These are phyloP conservation scores for Nicotiana obtusifolia DNA, from an alignment of 257 asterid species.

Conservation along the genomic window DNA sequence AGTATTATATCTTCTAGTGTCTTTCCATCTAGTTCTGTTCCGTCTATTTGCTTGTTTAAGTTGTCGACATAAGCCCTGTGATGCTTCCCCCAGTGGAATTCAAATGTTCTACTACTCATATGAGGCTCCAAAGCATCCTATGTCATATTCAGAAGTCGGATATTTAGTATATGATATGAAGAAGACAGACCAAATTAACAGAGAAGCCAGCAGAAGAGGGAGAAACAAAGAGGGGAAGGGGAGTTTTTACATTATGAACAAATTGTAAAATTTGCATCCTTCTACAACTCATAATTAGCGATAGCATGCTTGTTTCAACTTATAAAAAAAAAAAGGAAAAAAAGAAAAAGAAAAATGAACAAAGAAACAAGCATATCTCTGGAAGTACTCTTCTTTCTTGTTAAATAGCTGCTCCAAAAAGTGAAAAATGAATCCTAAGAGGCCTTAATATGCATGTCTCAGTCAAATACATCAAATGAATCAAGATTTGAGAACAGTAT, in stretches of 20 bases:
- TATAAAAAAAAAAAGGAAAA: neutral
- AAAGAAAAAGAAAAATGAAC: neutral
- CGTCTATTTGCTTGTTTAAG: slow-evolving; percentile 83
- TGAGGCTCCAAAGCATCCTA: slow-evolving; percentile 92
- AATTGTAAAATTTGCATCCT: neutral
- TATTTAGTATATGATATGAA: no score
- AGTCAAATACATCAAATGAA: neutral
- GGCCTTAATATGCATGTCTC: neutral
- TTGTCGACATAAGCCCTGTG: slow-evolving; percentile 82
- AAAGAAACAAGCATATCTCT: neutral
- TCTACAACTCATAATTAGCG: neutral
- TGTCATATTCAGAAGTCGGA: neutral
- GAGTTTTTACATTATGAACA: neutral
- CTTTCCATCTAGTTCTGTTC: slow-evolving; percentile 68
- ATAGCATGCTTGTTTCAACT: neutral
- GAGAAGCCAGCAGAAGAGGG: neutral
- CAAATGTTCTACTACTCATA: slow-evolving; percentile 81
- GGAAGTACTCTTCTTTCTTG: neutral
- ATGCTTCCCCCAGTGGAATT: slow-evolving; percentile 97
- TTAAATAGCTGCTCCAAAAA: neutral
- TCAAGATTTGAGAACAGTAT: neutral
- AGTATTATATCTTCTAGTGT: slow-evolving; percentile 56
- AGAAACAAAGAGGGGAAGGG: neutral
- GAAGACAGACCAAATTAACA: neutral
- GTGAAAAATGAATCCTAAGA: neutral